phyloP scores from a whole-genome alignment of 805 yeast species.

The Ogataea parapolymorpha region DNA sequence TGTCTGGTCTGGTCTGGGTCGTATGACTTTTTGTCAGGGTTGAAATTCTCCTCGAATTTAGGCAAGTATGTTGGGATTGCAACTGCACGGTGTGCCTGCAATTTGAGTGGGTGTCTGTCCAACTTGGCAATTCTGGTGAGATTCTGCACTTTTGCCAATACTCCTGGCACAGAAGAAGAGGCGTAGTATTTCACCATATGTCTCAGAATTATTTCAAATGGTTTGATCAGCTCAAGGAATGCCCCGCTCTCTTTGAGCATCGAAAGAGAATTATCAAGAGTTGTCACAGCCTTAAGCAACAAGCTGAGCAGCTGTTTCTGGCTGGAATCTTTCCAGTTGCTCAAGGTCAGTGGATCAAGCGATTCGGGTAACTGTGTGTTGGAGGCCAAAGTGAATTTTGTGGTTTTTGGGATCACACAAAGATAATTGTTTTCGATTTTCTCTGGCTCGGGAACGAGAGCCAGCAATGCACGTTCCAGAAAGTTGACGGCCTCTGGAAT shows the following conservation, averaged over 20 bases:
- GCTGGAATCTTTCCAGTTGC: conserved; percentile 12
- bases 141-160: conserved; percentile 45
- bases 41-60: conserved; percentile 91
- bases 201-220: conserved; percentile 43
- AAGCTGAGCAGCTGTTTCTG: conserved; percentile 27
- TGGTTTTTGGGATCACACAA: conserved; percentile 19
- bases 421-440: conserved; percentile 19
- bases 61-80: conserved; percentile 87
- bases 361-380: conserved; percentile 13
- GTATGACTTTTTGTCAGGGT: conserved; percentile 90
- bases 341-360: conserved; percentile 9
- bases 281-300: conserved; percentile 32
- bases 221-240: conserved; percentile 53
- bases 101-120: conserved; percentile 64
- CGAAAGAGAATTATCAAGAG: conserved; percentile 32
- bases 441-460: conserved; percentile 39
- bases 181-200: conserved; percentile 38
- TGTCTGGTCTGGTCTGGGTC: conserved; percentile 79
- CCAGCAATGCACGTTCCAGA: conserved; percentile 47
- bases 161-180: conserved; percentile 32
- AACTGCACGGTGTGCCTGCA: conserved; percentile 81
- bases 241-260: conserved; percentile 65
- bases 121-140: conserved; percentile 44
- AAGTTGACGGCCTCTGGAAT: conserved; percentile 74
- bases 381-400: conserved; percentile 21